Evolutionary conservation across 345 rosid species (phyloP).

Genomic region (Lepidium didymum): DNA sequence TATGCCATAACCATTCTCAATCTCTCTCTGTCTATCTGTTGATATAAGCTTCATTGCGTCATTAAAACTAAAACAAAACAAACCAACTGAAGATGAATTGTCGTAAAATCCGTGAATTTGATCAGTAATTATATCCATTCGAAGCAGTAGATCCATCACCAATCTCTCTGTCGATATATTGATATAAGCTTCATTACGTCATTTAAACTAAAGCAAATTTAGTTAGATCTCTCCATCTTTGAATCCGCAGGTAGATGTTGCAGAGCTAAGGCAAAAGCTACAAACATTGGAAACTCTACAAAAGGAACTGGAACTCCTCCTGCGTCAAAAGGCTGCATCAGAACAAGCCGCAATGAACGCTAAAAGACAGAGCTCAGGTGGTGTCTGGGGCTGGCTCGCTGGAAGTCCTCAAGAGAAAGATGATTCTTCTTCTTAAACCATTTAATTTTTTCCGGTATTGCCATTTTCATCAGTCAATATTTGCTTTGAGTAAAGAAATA

Average conservation of each 20-base stretch:
- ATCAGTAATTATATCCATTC: neutral
- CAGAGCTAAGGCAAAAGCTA: constrained; percentile 88
- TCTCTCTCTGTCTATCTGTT: neutral
- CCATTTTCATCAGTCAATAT: neutral
- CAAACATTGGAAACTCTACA: constrained; percentile 77
- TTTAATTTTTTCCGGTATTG: neutral
- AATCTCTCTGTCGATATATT: neutral
- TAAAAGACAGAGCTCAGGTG: constrained; percentile 73
- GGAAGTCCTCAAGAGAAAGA: constrained; percentile 52
- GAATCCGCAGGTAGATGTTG: constrained; percentile 82
- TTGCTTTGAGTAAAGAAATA: constrained; percentile 14
- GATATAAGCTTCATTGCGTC: neutral
- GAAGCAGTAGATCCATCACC: neutral
- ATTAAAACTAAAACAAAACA: neutral
- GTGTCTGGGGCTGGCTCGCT: constrained; percentile 98
- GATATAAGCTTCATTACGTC: neutral
- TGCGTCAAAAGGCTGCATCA: constrained; percentile 92
- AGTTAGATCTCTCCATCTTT: neutral
- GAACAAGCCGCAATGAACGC: constrained; percentile 80
- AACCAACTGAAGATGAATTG: neutral
- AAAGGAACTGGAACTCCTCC: constrained; percentile 88
- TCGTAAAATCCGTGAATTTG: neutral
- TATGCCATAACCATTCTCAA: neutral
- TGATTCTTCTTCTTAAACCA: constrained; percentile 22
- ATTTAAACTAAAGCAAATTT: neutral